Evolutionary conservation across 495 filamentous ascomycete species (phyloP).

Genomic region (Penicillium alfredii): DNA sequence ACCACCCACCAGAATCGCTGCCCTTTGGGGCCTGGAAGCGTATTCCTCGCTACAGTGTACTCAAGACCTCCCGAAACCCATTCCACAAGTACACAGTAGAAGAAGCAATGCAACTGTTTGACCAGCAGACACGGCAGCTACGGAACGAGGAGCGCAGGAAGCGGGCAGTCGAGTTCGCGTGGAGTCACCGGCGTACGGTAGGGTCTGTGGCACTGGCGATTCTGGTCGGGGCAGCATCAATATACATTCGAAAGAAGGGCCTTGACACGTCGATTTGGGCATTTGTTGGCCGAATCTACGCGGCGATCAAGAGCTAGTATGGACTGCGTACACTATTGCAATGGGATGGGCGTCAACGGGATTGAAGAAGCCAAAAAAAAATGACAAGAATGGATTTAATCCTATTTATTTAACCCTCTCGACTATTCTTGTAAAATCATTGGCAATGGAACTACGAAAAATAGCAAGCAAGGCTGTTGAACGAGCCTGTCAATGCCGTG

Average conservation of each 20-base stretch:
- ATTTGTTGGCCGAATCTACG: constrained; percentile 26
- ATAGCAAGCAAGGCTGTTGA: too few relatives aligned
- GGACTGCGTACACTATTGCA: too few relatives aligned
- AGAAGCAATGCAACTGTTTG: constrained; percentile 59
- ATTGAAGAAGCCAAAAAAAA: too few relatives aligned
- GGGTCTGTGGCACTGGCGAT: constrained; percentile 57
- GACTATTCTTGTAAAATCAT: too few relatives aligned
- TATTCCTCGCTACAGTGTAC: constrained; percentile 68
- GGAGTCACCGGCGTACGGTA: constrained; percentile 54
- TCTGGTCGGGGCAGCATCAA: constrained; percentile 52
- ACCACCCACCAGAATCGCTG: constrained; percentile 68
- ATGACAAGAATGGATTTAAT: too few relatives aligned
- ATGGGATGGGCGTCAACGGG: too few relatives aligned
- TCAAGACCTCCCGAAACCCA: constrained; percentile 67
- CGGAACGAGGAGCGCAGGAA: constrained; percentile 53
- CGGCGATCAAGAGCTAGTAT: constrained; percentile 18
- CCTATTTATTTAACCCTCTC: too few relatives aligned
- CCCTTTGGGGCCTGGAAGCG: constrained; percentile 56
- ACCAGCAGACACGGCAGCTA: constrained; percentile 62
- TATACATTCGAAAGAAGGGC: constrained; percentile 46
- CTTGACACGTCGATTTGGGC: constrained; percentile 37
- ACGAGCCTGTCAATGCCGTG: too few relatives aligned
- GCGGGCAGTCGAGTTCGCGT: constrained; percentile 45
- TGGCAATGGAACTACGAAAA: too few relatives aligned
- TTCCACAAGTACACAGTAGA: constrained; percentile 43